Evolutionary conservation across 768 basidiomycete species (phyloP).

Genomic region (Boletus speciosus): DNA sequence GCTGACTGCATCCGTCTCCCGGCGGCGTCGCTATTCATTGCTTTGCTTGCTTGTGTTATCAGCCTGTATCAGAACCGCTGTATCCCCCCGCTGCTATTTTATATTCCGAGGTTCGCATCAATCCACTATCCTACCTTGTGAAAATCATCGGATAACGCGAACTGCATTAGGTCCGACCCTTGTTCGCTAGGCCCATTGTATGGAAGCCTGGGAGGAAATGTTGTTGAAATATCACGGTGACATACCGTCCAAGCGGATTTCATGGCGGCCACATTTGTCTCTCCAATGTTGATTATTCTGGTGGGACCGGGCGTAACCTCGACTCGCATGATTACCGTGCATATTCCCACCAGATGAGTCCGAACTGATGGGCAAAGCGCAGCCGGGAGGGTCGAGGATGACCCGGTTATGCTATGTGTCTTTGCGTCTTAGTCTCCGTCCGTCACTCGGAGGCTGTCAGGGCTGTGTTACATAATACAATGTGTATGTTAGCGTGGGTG

Average conservation of each 20-base stretch:
- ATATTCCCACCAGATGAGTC: constrained; percentile 2
- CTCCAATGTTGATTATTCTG: background rate
- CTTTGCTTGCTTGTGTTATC: constrained; percentile 19
- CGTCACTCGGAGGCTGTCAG: background rate
- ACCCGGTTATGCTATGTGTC: background rate
- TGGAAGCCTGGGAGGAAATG: constrained; percentile 10
- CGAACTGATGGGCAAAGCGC: background rate
- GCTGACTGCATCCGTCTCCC: constrained; percentile 7
- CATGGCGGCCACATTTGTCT: background rate
- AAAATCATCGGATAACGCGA: constrained; percentile 20
- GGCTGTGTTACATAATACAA: constrained; percentile 11
- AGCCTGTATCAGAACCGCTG: constrained; percentile 23
- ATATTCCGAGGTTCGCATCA: constrained; percentile 17
- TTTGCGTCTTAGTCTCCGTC: background rate
- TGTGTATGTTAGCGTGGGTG: background rate
- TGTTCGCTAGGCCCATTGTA: constrained; percentile 3
- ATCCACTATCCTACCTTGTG: constrained; percentile 16
- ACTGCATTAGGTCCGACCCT: background rate
- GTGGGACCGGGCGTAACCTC: background rate
- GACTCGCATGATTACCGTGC: background rate
- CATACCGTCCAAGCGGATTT: background rate
- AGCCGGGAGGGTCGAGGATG: background rate
- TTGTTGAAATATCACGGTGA: background rate
- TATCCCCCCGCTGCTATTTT: constrained; percentile 18
- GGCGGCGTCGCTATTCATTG: constrained; percentile 6